Base-by-base conservation (phyloP, 2,329 filamentous ascomycete genomes). In the Pestalotiopsis sp. region DNA sequence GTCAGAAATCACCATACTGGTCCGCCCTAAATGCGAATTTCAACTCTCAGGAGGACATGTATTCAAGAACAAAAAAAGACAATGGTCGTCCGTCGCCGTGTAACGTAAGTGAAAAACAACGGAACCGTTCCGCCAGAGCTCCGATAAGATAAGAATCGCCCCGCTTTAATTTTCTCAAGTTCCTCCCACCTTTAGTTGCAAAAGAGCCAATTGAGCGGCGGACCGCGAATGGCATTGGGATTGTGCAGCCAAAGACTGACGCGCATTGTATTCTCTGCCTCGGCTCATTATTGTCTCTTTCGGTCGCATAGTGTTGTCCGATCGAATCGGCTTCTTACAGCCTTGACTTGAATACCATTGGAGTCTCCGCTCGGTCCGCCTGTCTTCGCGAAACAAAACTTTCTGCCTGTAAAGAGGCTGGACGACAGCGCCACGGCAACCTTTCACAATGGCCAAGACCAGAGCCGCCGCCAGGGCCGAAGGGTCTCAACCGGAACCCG, bases 391-490 rank as follows among this genome's bases (percentile, higher is more conserved):
- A 59, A 17, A 52, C 45, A 6, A n/a, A 11, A 2, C 5, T 23
- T 20, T 17, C n/a, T n/a, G 13, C 45, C 17, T 23, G 14, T 17
- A 52, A 9, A 52, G 4, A 52, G 17, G 45, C 17, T 20, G 45
- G 2, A 52, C 17, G 45, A 52, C 20, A 27, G 12, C n/a, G 6
- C 1, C 17, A 27, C 14, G 11, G 13, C 14, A n/a, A 20, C 17
- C 27, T n/a, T 3, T 49, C 60, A 56, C n/a, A 27, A 77, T 77
- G 73, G 75, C 73, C 23, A 75, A 76, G 65, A 72, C 74, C 62
- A 67, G 70, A 65, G 67, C 73, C n/a, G 65, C 65, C 20, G 65
- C 65, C n/a, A 72, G 72, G 68, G 71, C 71, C 1, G 70, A 68
- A 38, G 72, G 73, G 64, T 73, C 72, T 39, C 72, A 73, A 41